Conservation (phyloP, 75 land plant genomes). For the Adiantum capillusveneris region DNA sequence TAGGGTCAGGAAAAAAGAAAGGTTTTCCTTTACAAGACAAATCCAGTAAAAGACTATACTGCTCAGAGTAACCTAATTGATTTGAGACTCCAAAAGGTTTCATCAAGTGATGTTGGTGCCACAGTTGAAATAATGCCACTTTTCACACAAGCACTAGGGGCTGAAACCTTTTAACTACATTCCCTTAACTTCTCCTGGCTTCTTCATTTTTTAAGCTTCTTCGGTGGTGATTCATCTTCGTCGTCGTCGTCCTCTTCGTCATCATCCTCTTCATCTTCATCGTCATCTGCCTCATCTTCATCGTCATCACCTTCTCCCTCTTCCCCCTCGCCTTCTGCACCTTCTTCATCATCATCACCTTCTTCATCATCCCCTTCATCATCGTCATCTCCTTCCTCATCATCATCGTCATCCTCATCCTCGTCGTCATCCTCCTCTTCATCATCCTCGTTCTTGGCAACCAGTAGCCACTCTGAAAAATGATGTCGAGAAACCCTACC, state of each 20-base stretch:
- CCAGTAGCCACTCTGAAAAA: not conserved
- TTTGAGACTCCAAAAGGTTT: no score
- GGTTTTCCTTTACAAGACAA: no score
- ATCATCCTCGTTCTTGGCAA: constrained; percentile 3
- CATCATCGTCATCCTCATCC: not conserved
- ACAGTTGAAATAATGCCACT: no score
- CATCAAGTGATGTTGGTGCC: no score
- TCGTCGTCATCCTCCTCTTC: not conserved
- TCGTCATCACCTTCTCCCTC: not conserved
- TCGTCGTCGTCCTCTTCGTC: constrained; percentile 1
- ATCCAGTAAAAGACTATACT: no score
- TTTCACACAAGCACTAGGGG: no score
- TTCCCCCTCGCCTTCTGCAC: not conserved
- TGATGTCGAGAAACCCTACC: no score
- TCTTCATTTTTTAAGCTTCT: no score
- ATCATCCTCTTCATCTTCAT: constrained; percentile 1
- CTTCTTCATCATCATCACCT: not conserved
- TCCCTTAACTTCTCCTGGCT: no score
- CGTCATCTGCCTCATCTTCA: not conserved
- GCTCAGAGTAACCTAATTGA: no score
- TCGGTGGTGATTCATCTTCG: not conserved
- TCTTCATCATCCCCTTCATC: not conserved
- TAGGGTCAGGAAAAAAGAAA: no score
- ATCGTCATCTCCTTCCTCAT: not conserved
- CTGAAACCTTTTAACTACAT: no score